phyloP scores from a whole-genome alignment of 352 stramenopile species.

The Pythium dissotocum region DNA sequence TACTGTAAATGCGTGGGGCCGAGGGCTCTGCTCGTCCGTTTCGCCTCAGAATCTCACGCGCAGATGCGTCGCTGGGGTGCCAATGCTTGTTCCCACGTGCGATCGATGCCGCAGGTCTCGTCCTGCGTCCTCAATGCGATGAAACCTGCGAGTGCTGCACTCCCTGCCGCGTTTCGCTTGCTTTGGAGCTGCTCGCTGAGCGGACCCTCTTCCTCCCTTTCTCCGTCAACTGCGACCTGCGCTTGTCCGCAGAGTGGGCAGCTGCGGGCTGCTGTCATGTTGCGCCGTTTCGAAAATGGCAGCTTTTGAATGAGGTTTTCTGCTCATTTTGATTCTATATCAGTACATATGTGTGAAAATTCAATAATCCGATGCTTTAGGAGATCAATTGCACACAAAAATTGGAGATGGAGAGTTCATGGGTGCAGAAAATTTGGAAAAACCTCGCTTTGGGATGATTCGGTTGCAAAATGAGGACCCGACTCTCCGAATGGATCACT shows the following conservation, averaged over 20 bases:
- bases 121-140: conserved; percentile 1
- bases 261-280: conserved; percentile 27
- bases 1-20: neutral
- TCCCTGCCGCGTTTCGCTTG: neutral
- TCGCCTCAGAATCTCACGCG: neutral
- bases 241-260: conserved; percentile 23
- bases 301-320: neutral
- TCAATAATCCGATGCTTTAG: neutral
- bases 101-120: neutral
- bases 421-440: neutral
- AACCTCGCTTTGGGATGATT: conserved; percentile 2
- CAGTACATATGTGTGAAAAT: neutral
- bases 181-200: neutral
- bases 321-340: neutral
- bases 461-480: neutral
- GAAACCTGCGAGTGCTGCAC: neutral
- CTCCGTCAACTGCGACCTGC: conserved; percentile 25
- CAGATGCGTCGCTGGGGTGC: neutral
- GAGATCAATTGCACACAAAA: neutral
- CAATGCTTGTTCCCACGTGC: neutral
- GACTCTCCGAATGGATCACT: too few species aligned
- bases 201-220: conserved; percentile 3
- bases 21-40: neutral
- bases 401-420: too few species aligned
- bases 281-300: conserved; percentile 18